Conservation (phyloP, 345 rosid species). For the Excoecaria agallocha region DNA sequence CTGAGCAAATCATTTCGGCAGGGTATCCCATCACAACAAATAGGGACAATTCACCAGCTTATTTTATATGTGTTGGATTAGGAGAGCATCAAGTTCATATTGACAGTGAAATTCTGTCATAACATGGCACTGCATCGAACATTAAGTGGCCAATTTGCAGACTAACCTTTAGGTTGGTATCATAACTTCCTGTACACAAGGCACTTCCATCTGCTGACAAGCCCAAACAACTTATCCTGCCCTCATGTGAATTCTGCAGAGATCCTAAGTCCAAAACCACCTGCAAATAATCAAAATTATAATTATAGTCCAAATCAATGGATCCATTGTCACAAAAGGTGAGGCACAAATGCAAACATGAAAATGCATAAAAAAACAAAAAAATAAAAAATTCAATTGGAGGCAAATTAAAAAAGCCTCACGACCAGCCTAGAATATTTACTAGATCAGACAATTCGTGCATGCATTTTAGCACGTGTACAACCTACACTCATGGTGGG, state of each 20-base stretch:
- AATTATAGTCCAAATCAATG: constrained; percentile 13
- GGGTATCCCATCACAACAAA: neutral
- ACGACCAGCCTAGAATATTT: neutral
- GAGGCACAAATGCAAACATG: constrained; percentile 4
- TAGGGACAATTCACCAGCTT: neutral
- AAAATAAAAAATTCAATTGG: neutral
- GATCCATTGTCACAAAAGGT: neutral
- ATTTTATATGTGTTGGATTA: neutral
- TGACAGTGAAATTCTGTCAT: neutral
- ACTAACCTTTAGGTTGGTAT: constrained; percentile 90
- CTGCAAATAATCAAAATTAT: constrained; percentile 37
- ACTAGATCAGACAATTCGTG: neutral
- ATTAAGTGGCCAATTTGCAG: neutral
- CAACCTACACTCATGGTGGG: neutral
- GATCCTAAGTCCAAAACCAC: constrained; percentile 75
- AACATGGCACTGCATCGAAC: constrained; percentile 1
- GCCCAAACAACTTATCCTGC: constrained; percentile 81
- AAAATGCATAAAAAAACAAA: neutral
- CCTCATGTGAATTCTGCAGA: constrained; percentile 70
- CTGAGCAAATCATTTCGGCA: neutral
- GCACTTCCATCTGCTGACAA: constrained; percentile 98
- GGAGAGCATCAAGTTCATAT: neutral
- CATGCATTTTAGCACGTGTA: too few species aligned
- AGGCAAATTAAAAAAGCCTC: neutral
- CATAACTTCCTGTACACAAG: constrained; percentile 98